phyloP scores from a whole-genome alignment of 2,329 filamentous ascomycete genomes.

The Curvularia hawaiiensis region DNA sequence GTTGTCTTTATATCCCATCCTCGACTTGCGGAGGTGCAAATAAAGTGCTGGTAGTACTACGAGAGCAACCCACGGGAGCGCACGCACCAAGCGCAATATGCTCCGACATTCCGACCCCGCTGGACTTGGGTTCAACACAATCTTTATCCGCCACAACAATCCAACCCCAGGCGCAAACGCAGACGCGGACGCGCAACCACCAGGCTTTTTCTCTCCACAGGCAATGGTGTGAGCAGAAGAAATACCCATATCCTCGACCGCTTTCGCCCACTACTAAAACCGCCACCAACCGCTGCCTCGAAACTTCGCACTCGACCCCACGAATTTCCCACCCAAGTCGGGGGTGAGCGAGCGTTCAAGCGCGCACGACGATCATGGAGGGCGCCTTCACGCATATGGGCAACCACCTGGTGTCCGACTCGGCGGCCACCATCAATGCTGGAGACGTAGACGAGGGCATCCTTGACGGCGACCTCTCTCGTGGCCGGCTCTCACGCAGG shows the following conservation, averaged over 20 bases:
- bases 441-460: conserved; percentile 85
- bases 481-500: conserved; percentile 64
- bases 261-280: neutral
- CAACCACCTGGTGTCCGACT: conserved; percentile 85
- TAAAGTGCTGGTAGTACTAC: conserved; percentile 5
- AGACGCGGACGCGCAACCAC: conserved; percentile 19
- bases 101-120: conserved; percentile 19
- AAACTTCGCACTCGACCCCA: conserved; percentile 10
- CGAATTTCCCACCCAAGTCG: conserved; percentile 6
- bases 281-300: conserved; percentile 9
- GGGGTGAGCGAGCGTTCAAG: conserved; percentile 7
- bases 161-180: conserved; percentile 22
- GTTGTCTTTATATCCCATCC: neutral
- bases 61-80: neutral
- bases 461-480: conserved; percentile 67
- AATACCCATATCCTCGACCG: conserved; percentile 4
- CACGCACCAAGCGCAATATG: conserved; percentile 7
- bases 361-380: conserved; percentile 65
- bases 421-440: conserved; percentile 85
- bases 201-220: conserved; percentile 5
- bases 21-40: neutral
- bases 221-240: conserved; percentile 36
- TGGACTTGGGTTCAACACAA: conserved; percentile 14
- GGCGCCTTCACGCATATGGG: conserved; percentile 86
- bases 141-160: conserved; percentile 26